Conservation (phyloP, 2,329 filamentous ascomycete genomes). For the Colletotrichum caudatum region DNA sequence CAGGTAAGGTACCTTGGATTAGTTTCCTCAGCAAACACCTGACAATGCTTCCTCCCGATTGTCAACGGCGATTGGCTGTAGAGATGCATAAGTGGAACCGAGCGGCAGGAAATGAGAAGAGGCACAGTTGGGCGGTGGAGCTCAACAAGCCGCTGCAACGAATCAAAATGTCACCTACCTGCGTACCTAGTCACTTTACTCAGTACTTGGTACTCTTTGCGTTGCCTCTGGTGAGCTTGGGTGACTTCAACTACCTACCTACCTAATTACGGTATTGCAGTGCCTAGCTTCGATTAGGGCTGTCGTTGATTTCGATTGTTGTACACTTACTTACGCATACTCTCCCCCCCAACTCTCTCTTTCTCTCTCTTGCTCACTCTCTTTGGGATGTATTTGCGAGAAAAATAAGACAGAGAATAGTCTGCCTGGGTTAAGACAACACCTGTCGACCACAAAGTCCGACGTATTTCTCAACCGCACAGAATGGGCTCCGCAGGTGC, state of each 20-base stretch:
- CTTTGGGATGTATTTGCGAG: not conserved
- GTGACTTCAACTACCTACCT: not conserved
- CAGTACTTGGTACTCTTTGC: not conserved
- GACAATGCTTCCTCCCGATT: slow-evolving; percentile 1
- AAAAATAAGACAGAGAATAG: too few species aligned
- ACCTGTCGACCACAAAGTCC: not conserved
- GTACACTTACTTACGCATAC: not conserved
- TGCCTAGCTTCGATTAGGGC: not conserved
- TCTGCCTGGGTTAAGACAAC: not conserved
- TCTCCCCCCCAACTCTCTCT: too few species aligned
- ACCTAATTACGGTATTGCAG: not conserved
- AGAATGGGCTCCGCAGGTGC: not conserved
- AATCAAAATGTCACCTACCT: not conserved
- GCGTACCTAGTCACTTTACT: not conserved
- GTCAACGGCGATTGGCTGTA: slow-evolving; percentile 13
- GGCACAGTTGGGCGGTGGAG: not conserved
- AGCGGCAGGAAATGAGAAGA: slow-evolving; percentile 10
- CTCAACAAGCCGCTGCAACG: slow-evolving; percentile 11
- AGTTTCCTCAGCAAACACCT: slow-evolving; percentile 5
- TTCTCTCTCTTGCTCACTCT: not conserved
- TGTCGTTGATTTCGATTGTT: not conserved
- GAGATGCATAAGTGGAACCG: not conserved
- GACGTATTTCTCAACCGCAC: not conserved
- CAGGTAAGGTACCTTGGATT: too few species aligned
- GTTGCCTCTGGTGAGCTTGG: not conserved